Conservation (phyloP, 495 filamentous ascomycete genomes). For the Physcia stellaris region DNA sequence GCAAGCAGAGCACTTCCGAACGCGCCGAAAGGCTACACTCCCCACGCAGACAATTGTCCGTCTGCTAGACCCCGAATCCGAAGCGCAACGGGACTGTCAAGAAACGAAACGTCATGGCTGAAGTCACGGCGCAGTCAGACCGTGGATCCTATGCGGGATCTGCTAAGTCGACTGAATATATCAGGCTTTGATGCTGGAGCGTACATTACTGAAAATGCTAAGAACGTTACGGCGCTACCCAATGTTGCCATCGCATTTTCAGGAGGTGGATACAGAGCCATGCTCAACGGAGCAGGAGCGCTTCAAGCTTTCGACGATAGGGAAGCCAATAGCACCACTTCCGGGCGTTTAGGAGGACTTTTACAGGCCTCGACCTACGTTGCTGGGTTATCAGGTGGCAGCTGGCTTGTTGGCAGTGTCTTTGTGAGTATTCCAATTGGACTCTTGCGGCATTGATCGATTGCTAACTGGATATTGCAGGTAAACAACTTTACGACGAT, state of each 20-base stretch:
- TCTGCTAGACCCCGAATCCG: conserved; percentile 36
- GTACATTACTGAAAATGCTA: conserved; percentile 48
- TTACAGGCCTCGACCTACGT: conserved; percentile 78
- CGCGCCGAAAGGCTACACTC: conserved; percentile 34
- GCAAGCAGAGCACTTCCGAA: conserved; percentile 25
- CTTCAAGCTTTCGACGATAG: conserved; percentile 74
- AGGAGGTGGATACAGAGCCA: conserved; percentile 69
- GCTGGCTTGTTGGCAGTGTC: conserved; percentile 77
- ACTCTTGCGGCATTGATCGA: too few species aligned
- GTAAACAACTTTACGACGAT: conserved; percentile 86
- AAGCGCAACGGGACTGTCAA: conserved; percentile 42
- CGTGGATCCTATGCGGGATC: conserved; percentile 52
- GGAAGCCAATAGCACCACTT: conserved; percentile 46
- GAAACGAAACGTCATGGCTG: conserved; percentile 59
- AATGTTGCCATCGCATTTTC: conserved; percentile 49
- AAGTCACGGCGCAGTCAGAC: conserved; percentile 36
- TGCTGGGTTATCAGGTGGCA: conserved; percentile 72
- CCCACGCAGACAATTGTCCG: conserved; percentile 27
- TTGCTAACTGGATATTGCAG: too few species aligned
- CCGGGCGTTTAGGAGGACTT: conserved; percentile 69
- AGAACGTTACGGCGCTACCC: conserved; percentile 43
- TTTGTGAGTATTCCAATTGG: too few species aligned
- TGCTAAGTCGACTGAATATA: conserved; percentile 62
- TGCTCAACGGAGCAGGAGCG: conserved; percentile 81
- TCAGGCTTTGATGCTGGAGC: conserved; percentile 55